Evolutionary conservation across 2,329 filamentous ascomycete genomes (phyloP).

Genomic region (Microdochium nivale): DNA sequence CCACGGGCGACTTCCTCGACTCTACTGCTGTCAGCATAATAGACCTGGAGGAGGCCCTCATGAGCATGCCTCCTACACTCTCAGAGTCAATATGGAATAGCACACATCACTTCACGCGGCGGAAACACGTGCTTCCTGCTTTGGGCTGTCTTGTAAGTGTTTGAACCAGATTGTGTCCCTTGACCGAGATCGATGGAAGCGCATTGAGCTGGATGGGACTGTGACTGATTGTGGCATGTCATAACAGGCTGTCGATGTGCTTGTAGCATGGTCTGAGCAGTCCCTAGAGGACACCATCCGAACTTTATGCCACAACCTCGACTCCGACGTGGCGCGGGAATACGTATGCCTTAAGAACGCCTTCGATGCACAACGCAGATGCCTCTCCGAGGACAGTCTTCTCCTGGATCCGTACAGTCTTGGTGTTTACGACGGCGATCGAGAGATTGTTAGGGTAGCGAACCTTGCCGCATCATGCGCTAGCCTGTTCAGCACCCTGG

Average conservation of each 20-base stretch:
- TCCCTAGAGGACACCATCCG: constrained; percentile 23
- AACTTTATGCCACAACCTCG: constrained; percentile 15
- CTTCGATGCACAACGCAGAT: constrained; percentile 18
- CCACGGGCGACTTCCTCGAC: neutral
- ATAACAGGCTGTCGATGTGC: constrained; percentile 21
- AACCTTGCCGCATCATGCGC: constrained; percentile 22
- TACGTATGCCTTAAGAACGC: constrained; percentile 16
- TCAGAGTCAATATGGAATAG: constrained; percentile 21
- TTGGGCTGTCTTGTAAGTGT: constrained; percentile 19
- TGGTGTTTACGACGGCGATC: constrained; percentile 14
- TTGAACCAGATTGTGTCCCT: neutral
- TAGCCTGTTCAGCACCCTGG: constrained; percentile 22
- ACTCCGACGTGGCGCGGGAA: constrained; percentile 19
- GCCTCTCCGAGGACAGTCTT: constrained; percentile 13
- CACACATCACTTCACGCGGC: constrained; percentile 20
- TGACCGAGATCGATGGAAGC: constrained; percentile 6
- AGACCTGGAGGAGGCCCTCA: neutral
- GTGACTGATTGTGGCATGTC: neutral
- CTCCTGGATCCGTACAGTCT: constrained; percentile 16
- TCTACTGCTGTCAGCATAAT: neutral
- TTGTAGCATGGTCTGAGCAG: constrained; percentile 22
- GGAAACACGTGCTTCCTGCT: constrained; percentile 21
- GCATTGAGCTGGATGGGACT: neutral
- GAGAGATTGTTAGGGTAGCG: constrained; percentile 19
- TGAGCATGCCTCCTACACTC: constrained; percentile 2